Conservation (phyloP, 345 rosid genomes). For the Melaleuca alternifolia region DNA sequence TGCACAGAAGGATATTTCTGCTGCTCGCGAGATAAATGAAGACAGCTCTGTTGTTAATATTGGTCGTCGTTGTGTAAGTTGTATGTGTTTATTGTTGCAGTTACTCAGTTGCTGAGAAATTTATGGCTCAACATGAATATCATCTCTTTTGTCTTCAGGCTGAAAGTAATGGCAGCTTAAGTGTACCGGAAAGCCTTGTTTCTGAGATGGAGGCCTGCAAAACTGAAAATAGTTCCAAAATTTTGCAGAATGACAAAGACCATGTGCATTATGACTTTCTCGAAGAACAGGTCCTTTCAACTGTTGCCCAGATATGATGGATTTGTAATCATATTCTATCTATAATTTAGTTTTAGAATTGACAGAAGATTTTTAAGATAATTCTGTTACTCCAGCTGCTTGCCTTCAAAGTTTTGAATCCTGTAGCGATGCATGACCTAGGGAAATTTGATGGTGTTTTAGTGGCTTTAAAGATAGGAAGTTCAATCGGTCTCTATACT, state of each 20-base stretch:
- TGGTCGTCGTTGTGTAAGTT: conserved; percentile 99
- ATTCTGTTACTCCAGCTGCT: background rate
- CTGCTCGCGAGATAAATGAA: conserved; percentile 26
- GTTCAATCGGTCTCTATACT: background rate
- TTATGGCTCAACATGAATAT: conserved; percentile 42
- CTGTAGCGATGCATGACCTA: background rate
- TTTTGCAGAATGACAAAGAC: conserved; percentile 24
- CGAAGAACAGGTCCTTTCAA: conserved; percentile 55
- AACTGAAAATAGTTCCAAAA: conserved; percentile 8
- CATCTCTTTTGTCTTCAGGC: conserved; percentile 36
- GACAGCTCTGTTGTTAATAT: conserved; percentile 27
- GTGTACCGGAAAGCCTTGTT: conserved; percentile 25
- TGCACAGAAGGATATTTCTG: conserved; percentile 16
- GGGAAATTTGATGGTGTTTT: background rate
- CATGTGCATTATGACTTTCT: conserved; percentile 44
- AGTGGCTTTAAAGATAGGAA: background rate
- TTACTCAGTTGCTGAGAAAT: conserved; percentile 26
- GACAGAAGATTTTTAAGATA: background rate
- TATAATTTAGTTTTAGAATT: background rate
- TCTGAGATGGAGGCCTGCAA: conserved; percentile 17
- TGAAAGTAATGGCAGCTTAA: conserved; percentile 42
- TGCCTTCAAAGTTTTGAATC: background rate
- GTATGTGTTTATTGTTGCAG: conserved; percentile 88
- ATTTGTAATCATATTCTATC: background rate
- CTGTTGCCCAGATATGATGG: background rate